Evolutionary conservation across 2,329 filamentous ascomycete species (phyloP).

Genomic region (Fusarium nodosum): DNA sequence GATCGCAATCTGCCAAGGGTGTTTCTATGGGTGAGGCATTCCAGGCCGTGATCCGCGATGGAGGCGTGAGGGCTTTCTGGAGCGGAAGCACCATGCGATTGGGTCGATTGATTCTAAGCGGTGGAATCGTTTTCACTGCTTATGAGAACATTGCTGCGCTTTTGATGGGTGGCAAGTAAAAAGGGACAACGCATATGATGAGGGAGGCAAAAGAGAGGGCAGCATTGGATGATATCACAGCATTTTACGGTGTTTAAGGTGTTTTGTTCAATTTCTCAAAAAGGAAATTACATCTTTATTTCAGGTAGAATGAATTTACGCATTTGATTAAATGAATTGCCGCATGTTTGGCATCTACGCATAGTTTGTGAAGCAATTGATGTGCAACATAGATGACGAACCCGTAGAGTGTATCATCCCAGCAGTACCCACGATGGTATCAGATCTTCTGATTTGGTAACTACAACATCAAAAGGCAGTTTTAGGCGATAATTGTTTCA

Average conservation of each 20-base stretch:
- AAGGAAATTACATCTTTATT: neutral
- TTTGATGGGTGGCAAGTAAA: conserved; percentile 23
- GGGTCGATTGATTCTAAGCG: conserved; percentile 73
- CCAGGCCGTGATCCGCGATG: conserved; percentile 66
- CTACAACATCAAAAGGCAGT: neutral
- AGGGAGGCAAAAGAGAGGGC: neutral
- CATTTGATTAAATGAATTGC: neutral
- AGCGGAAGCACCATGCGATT: conserved; percentile 77
- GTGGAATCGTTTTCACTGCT: conserved; percentile 75
- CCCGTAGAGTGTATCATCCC: neutral
- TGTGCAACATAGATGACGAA: neutral
- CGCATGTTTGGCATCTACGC: too few relatives aligned
- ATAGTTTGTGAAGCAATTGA: rapidly evolving
- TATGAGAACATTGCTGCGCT: conserved; percentile 67
- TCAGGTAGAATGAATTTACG: neutral
- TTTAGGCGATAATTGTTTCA: neutral
- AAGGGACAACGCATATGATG: rapidly evolving
- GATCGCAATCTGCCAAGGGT: conserved; percentile 70
- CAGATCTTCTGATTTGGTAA: neutral
- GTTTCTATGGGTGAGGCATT: conserved; percentile 70
- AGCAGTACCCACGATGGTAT: neutral
- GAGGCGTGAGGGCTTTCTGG: conserved; percentile 73
- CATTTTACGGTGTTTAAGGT: neutral
- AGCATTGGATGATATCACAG: neutral
- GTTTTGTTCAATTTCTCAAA: neutral